phyloP scores from a whole-genome alignment of 2,329 filamentous ascomycete genomes.

The Cytospora schulzeri region DNA sequence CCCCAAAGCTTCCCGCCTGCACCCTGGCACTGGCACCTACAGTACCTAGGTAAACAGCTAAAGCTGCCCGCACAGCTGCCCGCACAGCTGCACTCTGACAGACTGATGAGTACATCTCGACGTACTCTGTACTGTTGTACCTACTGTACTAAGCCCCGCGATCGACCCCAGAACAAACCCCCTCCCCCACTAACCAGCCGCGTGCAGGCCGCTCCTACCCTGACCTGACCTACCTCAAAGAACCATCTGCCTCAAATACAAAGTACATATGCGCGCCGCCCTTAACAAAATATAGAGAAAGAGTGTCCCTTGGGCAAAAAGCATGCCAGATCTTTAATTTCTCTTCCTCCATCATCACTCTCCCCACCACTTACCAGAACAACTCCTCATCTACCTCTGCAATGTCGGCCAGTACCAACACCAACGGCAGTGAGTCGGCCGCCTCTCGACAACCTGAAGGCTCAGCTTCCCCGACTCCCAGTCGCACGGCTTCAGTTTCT shows the following conservation, averaged over 20 bases:
- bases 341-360: constrained; percentile 47
- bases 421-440: constrained; percentile 31
- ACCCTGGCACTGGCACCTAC: no score
- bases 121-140: no score
- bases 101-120: neutral
- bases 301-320: neutral
- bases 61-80: no score
- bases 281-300: neutral
- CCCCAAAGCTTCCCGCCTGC: neutral
- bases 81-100: neutral
- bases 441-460: constrained; percentile 36
- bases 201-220: neutral
- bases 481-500: constrained; percentile 66
- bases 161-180: neutral
- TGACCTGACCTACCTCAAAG: neutral
- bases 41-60: no score
- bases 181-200: neutral
- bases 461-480: constrained; percentile 61
- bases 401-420: constrained; percentile 39
- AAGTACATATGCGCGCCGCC: neutral
- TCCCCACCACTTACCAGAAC: constrained; percentile 5
- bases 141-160: neutral
- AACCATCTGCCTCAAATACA: neutral
- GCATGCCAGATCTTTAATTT: constrained; percentile 57
- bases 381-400: constrained; percentile 40